Evolutionary conservation across 2,329 filamentous ascomycete species (phyloP).

Genomic region (Colletotrichum tamarilloi): DNA sequence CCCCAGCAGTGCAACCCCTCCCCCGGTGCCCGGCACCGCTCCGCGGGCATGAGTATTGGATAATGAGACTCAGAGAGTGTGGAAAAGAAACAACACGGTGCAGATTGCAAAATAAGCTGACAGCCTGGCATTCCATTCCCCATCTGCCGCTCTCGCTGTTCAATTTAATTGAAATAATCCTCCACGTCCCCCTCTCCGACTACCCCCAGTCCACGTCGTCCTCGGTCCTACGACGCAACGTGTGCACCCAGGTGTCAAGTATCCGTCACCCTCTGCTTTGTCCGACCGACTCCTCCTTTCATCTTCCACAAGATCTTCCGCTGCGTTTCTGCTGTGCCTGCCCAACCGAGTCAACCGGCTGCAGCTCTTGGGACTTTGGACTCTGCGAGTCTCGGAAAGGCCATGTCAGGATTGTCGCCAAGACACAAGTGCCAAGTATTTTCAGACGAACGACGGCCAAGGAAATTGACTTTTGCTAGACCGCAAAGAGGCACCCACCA

Average conservation of each 20-base stretch:
- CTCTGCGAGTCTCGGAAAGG: background rate
- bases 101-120: background rate
- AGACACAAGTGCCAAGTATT: conserved; percentile 14
- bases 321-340: background rate
- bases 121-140: background rate
- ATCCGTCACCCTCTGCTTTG: background rate
- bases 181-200: background rate
- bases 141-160: background rate
- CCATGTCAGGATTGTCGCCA: background rate
- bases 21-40: background rate
- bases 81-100: conserved; percentile 8
- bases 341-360: background rate
- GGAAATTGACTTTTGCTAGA: background rate
- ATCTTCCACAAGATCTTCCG: background rate
- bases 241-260: conserved; percentile 6
- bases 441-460: conserved; percentile 16
- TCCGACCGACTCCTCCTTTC: background rate
- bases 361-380: background rate
- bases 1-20: background rate
- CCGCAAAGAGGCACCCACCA: background rate
- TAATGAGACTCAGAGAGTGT: background rate
- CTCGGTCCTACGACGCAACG: background rate
- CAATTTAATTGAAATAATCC: background rate
- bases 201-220: background rate
- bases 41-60: conserved; percentile 5